phyloP scores from a whole-genome alignment of 192 early-diverging fungal genomes.

The Coemansia reversa region DNA sequence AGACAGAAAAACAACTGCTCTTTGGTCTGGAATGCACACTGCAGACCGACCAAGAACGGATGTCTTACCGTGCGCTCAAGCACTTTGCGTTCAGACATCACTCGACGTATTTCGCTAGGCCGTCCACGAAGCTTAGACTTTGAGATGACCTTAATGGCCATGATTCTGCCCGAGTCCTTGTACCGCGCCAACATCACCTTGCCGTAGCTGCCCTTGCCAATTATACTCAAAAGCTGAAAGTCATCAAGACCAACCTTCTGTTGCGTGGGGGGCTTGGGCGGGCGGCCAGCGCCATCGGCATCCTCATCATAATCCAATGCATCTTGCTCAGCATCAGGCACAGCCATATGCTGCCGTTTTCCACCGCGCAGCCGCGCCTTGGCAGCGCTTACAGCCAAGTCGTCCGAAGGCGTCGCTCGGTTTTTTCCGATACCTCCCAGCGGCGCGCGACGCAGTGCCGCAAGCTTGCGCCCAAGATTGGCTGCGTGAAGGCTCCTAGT shows the following conservation, averaged over 20 bases:
- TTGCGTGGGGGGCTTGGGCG: conserved; percentile 8
- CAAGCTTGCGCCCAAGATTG: conserved; percentile 42
- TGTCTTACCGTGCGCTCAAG: conserved; percentile 54
- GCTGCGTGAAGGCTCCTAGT: conserved; percentile 12
- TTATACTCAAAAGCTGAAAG: conserved; percentile 71
- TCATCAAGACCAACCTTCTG: conserved; percentile 53
- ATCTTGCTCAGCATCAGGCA: conserved; percentile 59
- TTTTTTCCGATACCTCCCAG: conserved; percentile 39
- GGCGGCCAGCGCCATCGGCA: conserved; percentile 58
- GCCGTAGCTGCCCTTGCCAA: conserved; percentile 79
- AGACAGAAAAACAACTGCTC: conserved; percentile 72
- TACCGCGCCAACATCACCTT: conserved; percentile 74
- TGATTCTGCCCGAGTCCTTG: conserved; percentile 66
- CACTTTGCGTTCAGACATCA: conserved; percentile 67
- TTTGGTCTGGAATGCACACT: conserved; percentile 72
- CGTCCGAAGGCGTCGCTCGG: conserved; percentile 23
- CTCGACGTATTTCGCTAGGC: conserved; percentile 62
- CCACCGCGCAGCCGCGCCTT: conserved; percentile 46
- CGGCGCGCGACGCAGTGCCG: conserved; percentile 28
- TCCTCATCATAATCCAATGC: conserved; percentile 59
- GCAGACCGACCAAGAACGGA: conserved; percentile 71
- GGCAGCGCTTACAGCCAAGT: conserved; percentile 21
- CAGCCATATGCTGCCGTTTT: conserved; percentile 13
- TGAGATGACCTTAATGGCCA: conserved; percentile 73
- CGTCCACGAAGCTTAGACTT: conserved; percentile 68